Base-by-base conservation (phyloP, 768 basidiomycete species). In the Kwoniella bestiolae region DNA sequence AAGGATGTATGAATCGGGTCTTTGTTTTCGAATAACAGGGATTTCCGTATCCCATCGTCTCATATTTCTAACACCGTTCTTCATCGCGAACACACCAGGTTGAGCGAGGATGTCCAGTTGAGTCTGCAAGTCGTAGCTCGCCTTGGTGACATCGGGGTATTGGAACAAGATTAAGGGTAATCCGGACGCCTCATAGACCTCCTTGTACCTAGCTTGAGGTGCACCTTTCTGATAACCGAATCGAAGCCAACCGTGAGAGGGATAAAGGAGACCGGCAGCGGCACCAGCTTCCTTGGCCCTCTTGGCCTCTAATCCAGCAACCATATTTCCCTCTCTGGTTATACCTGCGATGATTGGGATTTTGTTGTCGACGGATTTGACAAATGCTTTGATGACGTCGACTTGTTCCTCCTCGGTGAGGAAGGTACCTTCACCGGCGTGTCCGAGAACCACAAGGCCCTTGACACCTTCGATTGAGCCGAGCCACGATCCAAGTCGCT, bases 191-290 rank as follows among this genome's bases (percentile, higher is more conserved):
- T 69, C 58, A n/a, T 50, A 69, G 11, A 60, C 53, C 2, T 35
- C 53, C 46, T 60, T 49, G 38, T 60, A 69, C 28, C 67, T 50
- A 14, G 34, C 29, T 52, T 65, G 67, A 56, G 67, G 63, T 5
- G 67, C 67, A 11, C 67, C 67, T 29, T 63, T 51, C 21, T 69
- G 67, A 44, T 69, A 69, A 29, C 67, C 67, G 46, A 65, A 69
- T 45, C 67, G 41, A 4, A 65, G 35, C 63, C 67, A 69, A 9
- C 67, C 67, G 52, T 69, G 67, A 8, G 63, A 69, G 3, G 67
- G 67, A 32, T 69, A 69, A 16, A 60, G 29, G 16, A 69, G 63
- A 47, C 67, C 63, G 0, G 63, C 67, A 18, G 63, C 51, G 26
- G 67, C 67, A 5, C 67, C 67, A 14, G 67, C 67, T n/a, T 55